Evolutionary conservation across 345 rosid genomes (phyloP), one percentile per base, ranked within the genome.

Genomic region (Camelina neglecta): DNA sequence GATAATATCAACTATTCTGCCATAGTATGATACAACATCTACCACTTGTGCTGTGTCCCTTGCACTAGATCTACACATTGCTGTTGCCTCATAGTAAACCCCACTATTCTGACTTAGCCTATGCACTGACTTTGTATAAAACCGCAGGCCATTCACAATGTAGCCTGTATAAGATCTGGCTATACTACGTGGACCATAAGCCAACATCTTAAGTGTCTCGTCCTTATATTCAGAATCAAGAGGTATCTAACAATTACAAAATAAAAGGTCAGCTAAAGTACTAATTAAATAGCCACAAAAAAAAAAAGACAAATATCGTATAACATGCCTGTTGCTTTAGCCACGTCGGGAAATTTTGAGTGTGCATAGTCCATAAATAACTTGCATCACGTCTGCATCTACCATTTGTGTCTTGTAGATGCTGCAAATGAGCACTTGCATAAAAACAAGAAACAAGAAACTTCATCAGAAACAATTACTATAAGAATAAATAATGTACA

Each of bases 321-420:
- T 26, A 26, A 26, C 4, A 26, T 26, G 29, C 29, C 29, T 39
- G 29, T 26, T 26, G 29, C 4, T 49, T 49, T 18, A 49, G 54
- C 24, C 54, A 49, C 4, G 54, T 8, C 8, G 54, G 24, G 54
- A 49, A 49, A 16, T 49, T 18, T 0, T 49, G 54, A 1, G 54
- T 49, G 54, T 49, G 24, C 54, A 49, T 49, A 49, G 24, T 49
- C 54, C 54, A 49, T 16, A 49, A 49, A 49, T 49, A 49, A 18
- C 11, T 49, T 16, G 54, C 21, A 16, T 49, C 54, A 16, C 24
- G 54, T 16, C 54, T 16, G 18, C 54, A 49, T 49, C 54, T 49
- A 49, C 24, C 54, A 18, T 7, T 16, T 16, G 54, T 2, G 23
- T 49, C 54, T 49, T 49, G 54, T 2, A 49, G 24, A 49, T 49